A percentile compares a stretch with the other conserved stretches of the same genome.
phyloP scores from a whole-genome alignment of 495 filamentous ascomycete genomes.

The Daldinia concentrica region DNA sequence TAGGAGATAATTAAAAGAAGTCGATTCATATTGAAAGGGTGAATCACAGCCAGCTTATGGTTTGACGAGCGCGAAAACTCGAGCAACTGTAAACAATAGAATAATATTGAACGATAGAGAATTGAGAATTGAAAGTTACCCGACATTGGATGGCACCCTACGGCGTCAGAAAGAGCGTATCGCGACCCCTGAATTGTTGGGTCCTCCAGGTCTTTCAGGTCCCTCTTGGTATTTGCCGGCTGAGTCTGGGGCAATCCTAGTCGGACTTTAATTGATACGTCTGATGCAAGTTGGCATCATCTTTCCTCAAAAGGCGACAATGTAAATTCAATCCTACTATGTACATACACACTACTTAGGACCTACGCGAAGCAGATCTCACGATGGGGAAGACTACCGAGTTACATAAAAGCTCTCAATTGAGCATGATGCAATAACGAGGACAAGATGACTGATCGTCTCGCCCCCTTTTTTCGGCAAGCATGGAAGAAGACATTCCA shows the following conservation, averaged over 20 bases:
- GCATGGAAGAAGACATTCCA: constrained; percentile 43
- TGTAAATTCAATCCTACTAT: constrained; percentile 9
- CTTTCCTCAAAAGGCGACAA: constrained; percentile 16
- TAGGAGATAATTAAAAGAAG: constrained; percentile 14
- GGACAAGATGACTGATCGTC: constrained; percentile 40
- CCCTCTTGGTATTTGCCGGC: constrained; percentile 29
- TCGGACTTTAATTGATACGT: constrained; percentile 24
- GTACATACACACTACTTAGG: no score
- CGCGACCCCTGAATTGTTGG: constrained; percentile 38
- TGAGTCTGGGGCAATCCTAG: constrained; percentile 35
- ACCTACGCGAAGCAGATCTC: constrained; percentile 28
- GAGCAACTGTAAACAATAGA: constrained; percentile 6
- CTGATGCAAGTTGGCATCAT: constrained; percentile 46
- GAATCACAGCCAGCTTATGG: constrained; percentile 9
- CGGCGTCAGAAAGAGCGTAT: constrained; percentile 20
- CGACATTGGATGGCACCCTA: constrained; percentile 35
- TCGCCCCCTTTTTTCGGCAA: constrained; percentile 43
- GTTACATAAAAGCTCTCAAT: not conserved
- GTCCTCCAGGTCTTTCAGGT: constrained; percentile 7
- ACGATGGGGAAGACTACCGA: constrained; percentile 22
- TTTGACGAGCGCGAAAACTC: constrained; percentile 26
- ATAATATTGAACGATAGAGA: not conserved
- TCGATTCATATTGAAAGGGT: not conserved
- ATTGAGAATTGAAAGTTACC: not conserved
- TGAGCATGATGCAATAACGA: constrained; percentile 47